These are phyloP conservation scores for Erodium maritimum DNA, from an alignment of 345 rosid genomes.

Conservation along the genomic window DNA sequence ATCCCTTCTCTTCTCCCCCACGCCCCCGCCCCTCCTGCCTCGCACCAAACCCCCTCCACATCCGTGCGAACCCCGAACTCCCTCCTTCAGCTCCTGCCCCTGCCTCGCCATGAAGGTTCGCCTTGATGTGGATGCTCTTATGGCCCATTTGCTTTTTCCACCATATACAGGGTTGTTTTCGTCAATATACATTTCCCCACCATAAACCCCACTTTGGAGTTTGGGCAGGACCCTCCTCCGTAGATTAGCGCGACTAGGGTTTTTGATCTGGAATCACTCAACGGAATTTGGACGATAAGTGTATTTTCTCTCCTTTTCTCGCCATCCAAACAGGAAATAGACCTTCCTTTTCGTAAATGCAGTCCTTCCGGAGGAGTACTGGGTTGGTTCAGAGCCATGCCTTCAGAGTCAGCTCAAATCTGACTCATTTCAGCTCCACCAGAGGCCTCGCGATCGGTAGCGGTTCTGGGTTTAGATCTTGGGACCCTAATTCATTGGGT, in stretches of 20 bases:
- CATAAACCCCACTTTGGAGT: neutral
- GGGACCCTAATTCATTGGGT: constrained; percentile 2
- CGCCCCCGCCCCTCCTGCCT: no score
- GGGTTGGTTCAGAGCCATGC: constrained; percentile 18
- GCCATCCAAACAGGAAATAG: neutral
- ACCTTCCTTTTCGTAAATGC: constrained; percentile 16
- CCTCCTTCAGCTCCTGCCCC: no score
- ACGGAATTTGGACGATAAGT: no score
- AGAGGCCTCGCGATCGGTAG: constrained; percentile 1
- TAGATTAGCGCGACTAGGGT: no score
- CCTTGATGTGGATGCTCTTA: no score
- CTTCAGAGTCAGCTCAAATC: constrained; percentile 2
- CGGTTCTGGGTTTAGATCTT: neutral
- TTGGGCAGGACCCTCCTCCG: no score
- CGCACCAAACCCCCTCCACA: no score
- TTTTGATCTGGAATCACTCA: no score
- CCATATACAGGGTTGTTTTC: neutral
- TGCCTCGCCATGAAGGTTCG: no score
- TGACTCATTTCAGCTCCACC: constrained; percentile 7
- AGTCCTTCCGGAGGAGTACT: constrained; percentile 16
- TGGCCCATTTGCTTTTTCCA: neutral
- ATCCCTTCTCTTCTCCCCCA: no score
- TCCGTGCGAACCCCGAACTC: no score
- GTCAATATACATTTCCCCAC: neutral
- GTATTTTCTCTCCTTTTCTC: neutral